A percentile compares a stretch with the other conserved stretches of the same genome.
These are phyloP conservation scores for Picocystis sp. DNA, from an alignment of 163 green algal genomes.

Conservation along the genomic window DNA sequence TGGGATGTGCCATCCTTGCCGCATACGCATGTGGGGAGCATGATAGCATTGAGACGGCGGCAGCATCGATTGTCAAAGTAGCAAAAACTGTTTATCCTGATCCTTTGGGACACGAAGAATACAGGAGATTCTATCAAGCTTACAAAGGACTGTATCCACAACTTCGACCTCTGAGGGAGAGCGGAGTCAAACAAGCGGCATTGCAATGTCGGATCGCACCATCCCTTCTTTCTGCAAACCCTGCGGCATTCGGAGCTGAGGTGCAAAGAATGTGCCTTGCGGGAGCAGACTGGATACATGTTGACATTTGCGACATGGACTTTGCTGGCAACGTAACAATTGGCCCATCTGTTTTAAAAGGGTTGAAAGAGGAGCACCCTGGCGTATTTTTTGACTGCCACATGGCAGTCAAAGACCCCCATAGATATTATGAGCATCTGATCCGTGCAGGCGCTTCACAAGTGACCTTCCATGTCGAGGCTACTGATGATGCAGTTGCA, in stretches of 20 bases:
- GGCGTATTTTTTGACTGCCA: constrained; percentile 6
- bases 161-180: constrained; percentile 3
- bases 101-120: constrained; percentile 18
- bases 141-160: constrained; percentile 36
- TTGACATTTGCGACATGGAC: neutral
- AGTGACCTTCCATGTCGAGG: too few relatives aligned
- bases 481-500: too few relatives aligned
- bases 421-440: too few relatives aligned
- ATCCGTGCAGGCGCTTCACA: too few relatives aligned
- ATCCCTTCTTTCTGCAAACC: neutral
- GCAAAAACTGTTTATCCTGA: constrained; percentile 24
- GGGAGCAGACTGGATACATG: neutral
- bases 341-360: neutral
- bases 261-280: neutral
- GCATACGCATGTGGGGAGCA: constrained; percentile 34
- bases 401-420: neutral
- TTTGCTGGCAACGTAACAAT: neutral
- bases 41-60: constrained; percentile 24
- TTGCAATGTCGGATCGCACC: neutral
- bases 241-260: neutral
- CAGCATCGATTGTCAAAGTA: constrained; percentile 36
- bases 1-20: constrained; percentile 56
- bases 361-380: neutral
- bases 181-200: neutral
- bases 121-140: constrained; percentile 18